Base-by-base conservation (phyloP, 176 grass and related monocot genomes). In the bread wheat (Triticum aestivum) region DNA sequence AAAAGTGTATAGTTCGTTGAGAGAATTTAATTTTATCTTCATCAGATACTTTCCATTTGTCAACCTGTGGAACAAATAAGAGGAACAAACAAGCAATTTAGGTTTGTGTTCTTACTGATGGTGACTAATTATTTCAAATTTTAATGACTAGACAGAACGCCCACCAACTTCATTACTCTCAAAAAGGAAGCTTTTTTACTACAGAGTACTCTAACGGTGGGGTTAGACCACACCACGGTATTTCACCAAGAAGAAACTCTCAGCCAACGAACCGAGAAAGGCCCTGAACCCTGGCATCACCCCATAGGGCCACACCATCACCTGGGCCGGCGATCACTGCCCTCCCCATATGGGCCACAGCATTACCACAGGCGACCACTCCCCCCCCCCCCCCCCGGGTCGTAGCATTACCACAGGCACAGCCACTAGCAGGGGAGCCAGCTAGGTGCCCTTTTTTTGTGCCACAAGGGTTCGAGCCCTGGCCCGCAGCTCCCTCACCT, bases 21-120 rank as follows among this genome's bases (percentile, higher is more conserved):
- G 67, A 85, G 49, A 62, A 95, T 39, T 82, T 85, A 20, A 89
- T 23, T 78, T 61, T 76, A 63, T 92, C 81, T 51, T 81, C 56
- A 2, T 76, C 1, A 33, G 82, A 80, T 8, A 90, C 45, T 7
- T 27, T 3, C 21, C 37, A 85, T 49, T 81, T 4, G 3, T 63
- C 27, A 65, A 35, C 61, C 93, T 95, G 70, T 13, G 3, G 5
- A 82, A 18, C 2, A 23, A 64, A 37, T 7, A 74, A 21, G 5
- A 51, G 11, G 5, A 42, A 81, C 0, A 76, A 76, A 18, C 14
- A 10, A 30, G 14, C 5, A 51, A 75, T 4, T 17, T 75, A 75
- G 0, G 0, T 3, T 51, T 75, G 73, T 13, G n/a, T 8, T 1
- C 5, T 44, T 45, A 73, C 45, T 73, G 1, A 11, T 0, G 1